Percentiles rank a stretch among this genome's conserved stretches.
Conservation (phyloP, 2,329 filamentous ascomycete species). For the Phialemoniopsis sp. region DNA sequence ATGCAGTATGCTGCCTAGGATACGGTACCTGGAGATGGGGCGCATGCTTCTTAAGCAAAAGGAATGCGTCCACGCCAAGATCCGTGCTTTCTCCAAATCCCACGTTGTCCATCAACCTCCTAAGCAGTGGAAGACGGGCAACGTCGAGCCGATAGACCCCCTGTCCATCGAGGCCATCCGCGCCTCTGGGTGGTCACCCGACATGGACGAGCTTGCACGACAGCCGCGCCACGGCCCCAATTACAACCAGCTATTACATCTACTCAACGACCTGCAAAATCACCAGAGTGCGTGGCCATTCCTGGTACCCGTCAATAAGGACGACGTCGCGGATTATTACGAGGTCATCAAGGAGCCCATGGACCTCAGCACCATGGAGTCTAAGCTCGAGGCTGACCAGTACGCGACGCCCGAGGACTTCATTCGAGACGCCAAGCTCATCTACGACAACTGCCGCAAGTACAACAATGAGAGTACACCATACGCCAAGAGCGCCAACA, state of each 20-base stretch:
- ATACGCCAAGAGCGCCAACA: constrained; percentile 92
- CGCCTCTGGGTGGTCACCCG: constrained; percentile 89
- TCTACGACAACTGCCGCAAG: constrained; percentile 91
- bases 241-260: constrained; percentile 87
- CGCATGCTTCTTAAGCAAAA: constrained; percentile 98
- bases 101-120: constrained; percentile 85
- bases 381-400: constrained; percentile 87
- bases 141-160: constrained; percentile 72
- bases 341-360: constrained; percentile 97
- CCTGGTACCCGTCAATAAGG: constrained; percentile 85
- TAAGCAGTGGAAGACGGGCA: constrained; percentile 70
- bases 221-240: constrained; percentile 95
- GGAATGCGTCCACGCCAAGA: constrained; percentile 91
- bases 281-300: constrained; percentile 94
- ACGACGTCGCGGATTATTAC: constrained; percentile 98
- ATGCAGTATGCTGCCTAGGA: constrained; percentile 92
- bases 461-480: constrained; percentile 96
- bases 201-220: constrained; percentile 95
- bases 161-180: constrained; percentile 84
- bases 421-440: constrained; percentile 78
- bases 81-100: constrained; percentile 82
- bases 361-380: constrained; percentile 95
- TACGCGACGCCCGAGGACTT: constrained; percentile 93
- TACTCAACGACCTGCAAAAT: constrained; percentile 94
- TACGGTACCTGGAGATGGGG: constrained; percentile 88